Conservation (phyloP, 2,329 filamentous ascomycete genomes). For the Talaromyces amestolkiae region DNA sequence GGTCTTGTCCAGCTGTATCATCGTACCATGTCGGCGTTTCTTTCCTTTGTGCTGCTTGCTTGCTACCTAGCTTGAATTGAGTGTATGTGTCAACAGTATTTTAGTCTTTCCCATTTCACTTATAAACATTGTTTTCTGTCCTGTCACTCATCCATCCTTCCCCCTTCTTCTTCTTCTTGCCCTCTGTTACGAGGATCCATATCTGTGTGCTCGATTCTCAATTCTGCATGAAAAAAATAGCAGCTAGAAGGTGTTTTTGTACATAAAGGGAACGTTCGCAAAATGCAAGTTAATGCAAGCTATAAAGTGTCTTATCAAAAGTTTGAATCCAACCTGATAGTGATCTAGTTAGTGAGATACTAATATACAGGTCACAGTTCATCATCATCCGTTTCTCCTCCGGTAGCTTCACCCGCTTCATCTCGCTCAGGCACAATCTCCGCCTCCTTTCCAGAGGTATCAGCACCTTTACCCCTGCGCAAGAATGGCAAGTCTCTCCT, state of each 20-base stretch:
- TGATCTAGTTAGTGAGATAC: background rate
- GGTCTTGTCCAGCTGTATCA: conserved; percentile 6
- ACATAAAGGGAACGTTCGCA: conserved; percentile 19
- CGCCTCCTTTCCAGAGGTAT: conserved; percentile 12
- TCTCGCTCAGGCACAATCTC: conserved; percentile 8
- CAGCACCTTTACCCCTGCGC: conserved; percentile 20
- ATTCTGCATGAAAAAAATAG: conserved; percentile 17
- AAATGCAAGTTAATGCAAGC: conserved; percentile 18
- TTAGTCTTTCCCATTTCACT: conserved; percentile 1
- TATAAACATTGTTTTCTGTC: background rate
- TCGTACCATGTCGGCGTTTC: conserved; percentile 20
- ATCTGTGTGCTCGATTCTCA: conserved; percentile 13
- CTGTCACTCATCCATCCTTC: conserved; percentile 2
- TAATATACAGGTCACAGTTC: conserved; percentile 27
- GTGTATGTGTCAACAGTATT: conserved; percentile 15
- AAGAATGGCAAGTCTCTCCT: conserved; percentile 44
- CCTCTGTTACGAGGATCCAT: conserved; percentile 10
- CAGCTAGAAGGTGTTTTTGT: conserved; percentile 17
- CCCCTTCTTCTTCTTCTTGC: conserved; percentile 17
- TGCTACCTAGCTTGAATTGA: conserved; percentile 17
- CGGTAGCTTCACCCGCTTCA: conserved; percentile 25
- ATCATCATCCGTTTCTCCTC: conserved; percentile 44
- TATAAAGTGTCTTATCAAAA: background rate
- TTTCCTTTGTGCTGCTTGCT: conserved; percentile 22
- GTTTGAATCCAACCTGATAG: background rate